Percentiles rank a stretch among this genome's conserved stretches.
phyloP scores from a whole-genome alignment of 1,284 basidiomycete species.

The Cutaneotrichosporon mucoides region DNA sequence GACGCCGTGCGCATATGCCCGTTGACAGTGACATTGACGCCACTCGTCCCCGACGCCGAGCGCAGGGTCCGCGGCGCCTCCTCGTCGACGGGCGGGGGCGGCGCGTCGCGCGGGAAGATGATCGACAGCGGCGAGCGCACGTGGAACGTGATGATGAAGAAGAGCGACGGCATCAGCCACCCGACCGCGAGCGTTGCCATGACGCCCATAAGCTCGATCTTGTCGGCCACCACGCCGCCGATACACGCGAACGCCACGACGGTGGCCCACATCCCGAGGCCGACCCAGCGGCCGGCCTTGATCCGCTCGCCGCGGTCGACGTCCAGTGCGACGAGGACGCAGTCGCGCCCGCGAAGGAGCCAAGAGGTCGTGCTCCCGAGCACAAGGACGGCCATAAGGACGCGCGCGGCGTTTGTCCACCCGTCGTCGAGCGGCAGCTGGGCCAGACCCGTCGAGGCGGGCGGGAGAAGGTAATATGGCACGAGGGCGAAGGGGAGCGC shows the following conservation, averaged over 20 bases:
- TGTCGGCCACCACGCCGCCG: slow-evolving; percentile 41
- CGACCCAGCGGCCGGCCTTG: slow-evolving; percentile 42
- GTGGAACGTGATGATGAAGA: slow-evolving; percentile 52
- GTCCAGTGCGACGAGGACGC: slow-evolving; percentile 34
- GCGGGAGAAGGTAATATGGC: slow-evolving; percentile 48
- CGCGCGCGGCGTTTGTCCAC: slow-evolving; percentile 46
- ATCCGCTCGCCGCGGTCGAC: slow-evolving; percentile 38
- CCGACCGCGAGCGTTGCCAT: slow-evolving; percentile 42
- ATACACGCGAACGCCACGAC: slow-evolving; percentile 37
- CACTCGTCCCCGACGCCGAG: neutral
- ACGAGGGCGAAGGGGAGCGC: slow-evolving; percentile 47
- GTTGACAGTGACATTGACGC: neutral
- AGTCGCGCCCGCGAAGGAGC: slow-evolving; percentile 46
- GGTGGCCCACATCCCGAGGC: slow-evolving; percentile 39
- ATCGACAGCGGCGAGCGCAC: slow-evolving; percentile 49
- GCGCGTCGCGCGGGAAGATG: slow-evolving; percentile 36
- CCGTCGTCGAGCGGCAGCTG: slow-evolving; percentile 38
- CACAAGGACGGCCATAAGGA: slow-evolving; percentile 37
- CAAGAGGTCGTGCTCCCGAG: slow-evolving; percentile 40
- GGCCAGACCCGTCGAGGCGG: slow-evolving; percentile 32
- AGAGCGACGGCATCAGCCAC: slow-evolving; percentile 50
- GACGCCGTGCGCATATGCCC: slow-evolving; percentile 30
- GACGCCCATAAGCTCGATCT: slow-evolving; percentile 44
- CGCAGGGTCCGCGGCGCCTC: neutral
- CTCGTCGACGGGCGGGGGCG: slow-evolving; percentile 6